These are phyloP conservation scores for Rhizomucor pusillus DNA, from an alignment of 371 early-diverging fungal genomes.

Conservation along the genomic window DNA sequence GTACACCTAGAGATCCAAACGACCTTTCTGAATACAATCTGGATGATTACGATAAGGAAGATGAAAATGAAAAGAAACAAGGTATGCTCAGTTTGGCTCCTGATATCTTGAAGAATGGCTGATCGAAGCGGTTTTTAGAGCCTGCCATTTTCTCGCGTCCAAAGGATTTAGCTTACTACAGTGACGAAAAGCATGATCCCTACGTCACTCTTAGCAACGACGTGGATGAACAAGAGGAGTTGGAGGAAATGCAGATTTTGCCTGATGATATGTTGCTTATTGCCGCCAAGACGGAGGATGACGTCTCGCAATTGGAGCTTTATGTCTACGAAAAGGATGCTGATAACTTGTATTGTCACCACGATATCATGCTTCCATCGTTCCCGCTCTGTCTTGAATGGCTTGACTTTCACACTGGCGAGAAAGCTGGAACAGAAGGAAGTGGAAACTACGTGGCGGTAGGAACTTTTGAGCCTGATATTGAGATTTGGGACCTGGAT, in stretches of 20 bases:
- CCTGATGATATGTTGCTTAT: constrained; percentile 85
- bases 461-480: constrained; percentile 94
- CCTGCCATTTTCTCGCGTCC: constrained; percentile 65
- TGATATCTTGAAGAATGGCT: not conserved
- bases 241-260: constrained; percentile 74
- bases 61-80: constrained; percentile 28
- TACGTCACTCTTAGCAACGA: constrained; percentile 66
- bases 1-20: constrained; percentile 35
- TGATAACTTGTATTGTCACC: constrained; percentile 94
- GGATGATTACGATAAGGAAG: constrained; percentile 70
- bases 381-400: constrained; percentile 95
- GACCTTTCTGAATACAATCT: constrained; percentile 76
- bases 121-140: constrained; percentile 1
- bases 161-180: constrained; percentile 78
- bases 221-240: constrained; percentile 76
- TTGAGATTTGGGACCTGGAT: constrained; percentile 98
- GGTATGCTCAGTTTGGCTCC: not conserved
- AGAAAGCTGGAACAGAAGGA: constrained; percentile 50
- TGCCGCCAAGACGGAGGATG: constrained; percentile 94
- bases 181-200: constrained; percentile 79
- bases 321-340: constrained; percentile 82
- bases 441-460: constrained; percentile 88
- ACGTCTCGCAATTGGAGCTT: constrained; percentile 90
- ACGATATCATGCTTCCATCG: constrained; percentile 96
- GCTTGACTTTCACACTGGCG: constrained; percentile 79